Evolutionary conservation across 257 asterid species (phyloP).

Genomic region (Solanum corneliomulleri): DNA sequence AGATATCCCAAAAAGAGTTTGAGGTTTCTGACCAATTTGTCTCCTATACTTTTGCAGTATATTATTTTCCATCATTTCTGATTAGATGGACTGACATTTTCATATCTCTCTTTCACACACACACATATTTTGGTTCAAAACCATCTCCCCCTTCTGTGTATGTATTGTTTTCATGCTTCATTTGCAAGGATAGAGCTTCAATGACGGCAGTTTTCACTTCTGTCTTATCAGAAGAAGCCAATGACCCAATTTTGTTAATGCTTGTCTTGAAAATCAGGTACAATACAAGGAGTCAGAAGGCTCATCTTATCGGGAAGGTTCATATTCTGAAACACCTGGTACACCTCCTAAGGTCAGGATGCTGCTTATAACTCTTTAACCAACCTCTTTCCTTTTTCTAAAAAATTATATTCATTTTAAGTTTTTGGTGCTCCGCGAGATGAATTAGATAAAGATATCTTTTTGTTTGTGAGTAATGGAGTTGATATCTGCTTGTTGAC

Average conservation of each 20-base stretch:
- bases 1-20: neutral
- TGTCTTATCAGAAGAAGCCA: neutral
- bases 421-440: neutral
- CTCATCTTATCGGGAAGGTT: conserved; percentile 70
- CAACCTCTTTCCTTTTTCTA: neutral
- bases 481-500: conserved; percentile 14
- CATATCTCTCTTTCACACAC: neutral
- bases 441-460: neutral
- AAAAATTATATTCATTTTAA: neutral
- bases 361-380: neutral
- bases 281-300: conserved; percentile 94
- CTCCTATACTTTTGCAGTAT: neutral
- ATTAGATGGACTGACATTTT: neutral
- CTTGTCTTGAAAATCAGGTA: conserved; percentile 30
- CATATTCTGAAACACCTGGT: conserved; percentile 81
- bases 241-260: neutral
- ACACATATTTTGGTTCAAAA: neutral
- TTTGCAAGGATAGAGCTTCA: neutral
- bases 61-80: neutral
- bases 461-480: neutral
- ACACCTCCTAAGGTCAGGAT: conserved; percentile 78
- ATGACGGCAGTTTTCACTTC: neutral
- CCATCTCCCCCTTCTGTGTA: neutral
- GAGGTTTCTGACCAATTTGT: neutral
- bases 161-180: neutral